Conservation (phyloP, 257 asterid species). For the Nemophila menziesii region DNA sequence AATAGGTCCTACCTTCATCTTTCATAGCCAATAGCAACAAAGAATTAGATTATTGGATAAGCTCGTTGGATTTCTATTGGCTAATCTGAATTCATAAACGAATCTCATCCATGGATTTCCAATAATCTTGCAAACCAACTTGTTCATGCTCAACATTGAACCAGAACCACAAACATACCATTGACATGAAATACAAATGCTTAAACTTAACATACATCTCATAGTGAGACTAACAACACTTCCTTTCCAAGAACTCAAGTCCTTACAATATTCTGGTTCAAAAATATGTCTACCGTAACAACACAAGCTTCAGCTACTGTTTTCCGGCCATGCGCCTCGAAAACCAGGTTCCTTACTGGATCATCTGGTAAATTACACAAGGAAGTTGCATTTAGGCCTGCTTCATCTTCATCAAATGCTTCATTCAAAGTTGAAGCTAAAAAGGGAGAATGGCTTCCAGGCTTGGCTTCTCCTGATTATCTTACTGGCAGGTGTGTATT, state of each 20-base stretch:
- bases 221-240: constrained; percentile 8
- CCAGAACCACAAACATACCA: constrained; percentile 37
- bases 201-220: constrained; percentile 12
- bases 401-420: constrained; percentile 11
- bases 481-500: constrained; percentile 63
- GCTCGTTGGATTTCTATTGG: constrained; percentile 38
- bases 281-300: constrained; percentile 55
- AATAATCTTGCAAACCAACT: constrained; percentile 34
- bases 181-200: constrained; percentile 28
- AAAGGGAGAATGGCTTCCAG: constrained; percentile 97
- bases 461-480: constrained; percentile 68
- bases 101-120: constrained; percentile 34
- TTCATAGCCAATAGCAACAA: constrained; percentile 32
- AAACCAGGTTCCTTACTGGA: constrained; percentile 55
- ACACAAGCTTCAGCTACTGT: constrained; percentile 61
- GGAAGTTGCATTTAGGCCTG: constrained; percentile 32
- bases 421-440: constrained; percentile 74
- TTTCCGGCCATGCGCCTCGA: constrained; percentile 53
- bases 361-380: constrained; percentile 47
- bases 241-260: constrained; percentile 2
- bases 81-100: constrained; percentile 23
- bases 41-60: constrained; percentile 56
- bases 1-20: constrained; percentile 25
- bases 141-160: constrained; percentile 17
- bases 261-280: not conserved